Percentiles rank a stretch among this genome's conserved stretches.
Conservation (phyloP, 192 early-diverging fungal genomes). For the Pilaira anomala region DNA sequence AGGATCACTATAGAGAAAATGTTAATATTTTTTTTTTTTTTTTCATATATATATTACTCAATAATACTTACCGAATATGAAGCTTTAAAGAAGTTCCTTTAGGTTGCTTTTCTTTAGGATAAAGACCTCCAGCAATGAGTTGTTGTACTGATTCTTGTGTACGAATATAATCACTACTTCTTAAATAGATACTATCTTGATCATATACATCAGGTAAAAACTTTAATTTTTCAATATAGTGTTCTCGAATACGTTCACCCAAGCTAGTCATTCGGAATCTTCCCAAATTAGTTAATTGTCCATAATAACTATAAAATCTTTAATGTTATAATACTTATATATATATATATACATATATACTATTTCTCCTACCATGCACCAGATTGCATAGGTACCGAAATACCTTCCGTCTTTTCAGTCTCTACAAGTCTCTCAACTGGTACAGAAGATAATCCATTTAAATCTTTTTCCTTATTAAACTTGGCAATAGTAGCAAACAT, state of each 20-base stretch:
- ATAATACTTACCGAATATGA: constrained; percentile 37
- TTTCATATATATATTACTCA: not conserved
- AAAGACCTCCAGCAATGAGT: constrained; percentile 35
- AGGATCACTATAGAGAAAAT: constrained; percentile 24
- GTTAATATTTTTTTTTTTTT: not conserved
- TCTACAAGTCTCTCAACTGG: constrained; percentile 25
- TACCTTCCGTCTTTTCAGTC: not conserved
- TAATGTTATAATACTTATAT: not conserved
- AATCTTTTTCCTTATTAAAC: constrained; percentile 3
- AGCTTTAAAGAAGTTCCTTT: constrained; percentile 25
- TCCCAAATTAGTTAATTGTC: constrained; percentile 38
- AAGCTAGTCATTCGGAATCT: constrained; percentile 29
- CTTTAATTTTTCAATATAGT: constrained; percentile 36
- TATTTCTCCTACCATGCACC: constrained; percentile 14
- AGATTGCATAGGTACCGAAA: not conserved
- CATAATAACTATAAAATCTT: constrained; percentile 27
- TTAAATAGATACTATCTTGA: constrained; percentile 24
- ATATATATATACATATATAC: not conserved
- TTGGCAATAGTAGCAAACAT: constrained; percentile 29
- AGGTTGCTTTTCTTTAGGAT: constrained; percentile 25
- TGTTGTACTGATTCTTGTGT: constrained; percentile 41
- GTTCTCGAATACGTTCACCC: constrained; percentile 29
- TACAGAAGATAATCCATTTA: not conserved
- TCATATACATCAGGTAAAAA: constrained; percentile 25
- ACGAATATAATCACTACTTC: constrained; percentile 36